Evolutionary conservation across 2,329 filamentous ascomycete genomes (phyloP).

Genomic region (Pseudopyricularia javanii): DNA sequence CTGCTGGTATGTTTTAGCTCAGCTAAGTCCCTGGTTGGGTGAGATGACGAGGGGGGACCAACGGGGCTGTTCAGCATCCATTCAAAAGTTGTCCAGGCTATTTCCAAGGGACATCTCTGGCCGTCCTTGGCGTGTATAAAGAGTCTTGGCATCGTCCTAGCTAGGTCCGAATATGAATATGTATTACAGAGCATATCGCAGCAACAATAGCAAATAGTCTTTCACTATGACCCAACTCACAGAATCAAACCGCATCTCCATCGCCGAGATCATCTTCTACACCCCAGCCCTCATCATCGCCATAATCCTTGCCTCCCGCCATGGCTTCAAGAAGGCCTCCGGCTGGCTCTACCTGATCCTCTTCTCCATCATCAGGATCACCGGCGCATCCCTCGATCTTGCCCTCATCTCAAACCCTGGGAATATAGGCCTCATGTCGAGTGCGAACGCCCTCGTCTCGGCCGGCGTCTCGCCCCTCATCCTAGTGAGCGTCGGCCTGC

Average conservation of each 20-base stretch:
- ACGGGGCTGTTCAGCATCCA: no score
- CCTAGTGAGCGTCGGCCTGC: constrained; percentile 29
- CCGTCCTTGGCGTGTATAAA: no score
- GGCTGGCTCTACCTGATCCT: constrained; percentile 42
- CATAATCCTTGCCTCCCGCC: constrained; percentile 23
- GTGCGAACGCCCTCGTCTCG: constrained; percentile 26
- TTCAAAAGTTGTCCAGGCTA: no score
- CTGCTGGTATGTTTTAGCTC: no score
- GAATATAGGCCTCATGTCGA: constrained; percentile 23
- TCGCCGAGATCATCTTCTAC: constrained; percentile 28
- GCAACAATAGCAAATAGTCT: constrained; percentile 3
- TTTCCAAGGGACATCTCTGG: no score
- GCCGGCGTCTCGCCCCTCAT: constrained; percentile 36
- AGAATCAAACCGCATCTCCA: constrained; percentile 20
- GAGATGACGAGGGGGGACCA: no score
- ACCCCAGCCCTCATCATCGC: constrained; percentile 21
- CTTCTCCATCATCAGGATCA: constrained; percentile 37
- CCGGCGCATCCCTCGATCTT: constrained; percentile 36
- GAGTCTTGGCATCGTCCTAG: no score
- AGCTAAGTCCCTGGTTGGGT: no score
- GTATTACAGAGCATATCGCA: background rate
- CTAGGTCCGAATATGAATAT: no score
- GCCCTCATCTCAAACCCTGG: constrained; percentile 29
- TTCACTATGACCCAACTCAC: constrained; percentile 9
- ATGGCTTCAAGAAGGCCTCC: constrained; percentile 29